Conservation (phyloP, 1,284 basidiomycete species). For the Phenoliferia sp. region DNA sequence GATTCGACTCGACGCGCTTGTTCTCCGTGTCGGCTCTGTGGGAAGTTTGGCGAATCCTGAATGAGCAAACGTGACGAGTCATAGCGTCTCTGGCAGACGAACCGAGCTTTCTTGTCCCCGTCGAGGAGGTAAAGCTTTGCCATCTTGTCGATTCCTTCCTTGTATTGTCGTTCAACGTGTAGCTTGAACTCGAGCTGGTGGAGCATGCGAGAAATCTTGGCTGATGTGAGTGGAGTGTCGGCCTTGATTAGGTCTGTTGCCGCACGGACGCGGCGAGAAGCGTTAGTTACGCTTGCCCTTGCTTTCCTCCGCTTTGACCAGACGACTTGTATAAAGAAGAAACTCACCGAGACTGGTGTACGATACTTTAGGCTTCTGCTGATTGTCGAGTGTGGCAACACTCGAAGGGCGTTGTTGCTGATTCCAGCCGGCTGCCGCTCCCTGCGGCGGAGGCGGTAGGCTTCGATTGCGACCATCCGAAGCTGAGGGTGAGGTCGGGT, state of each 20-base stretch:
- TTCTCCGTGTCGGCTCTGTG: slow-evolving; percentile 69
- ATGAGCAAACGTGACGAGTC: background rate
- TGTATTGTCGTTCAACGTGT: slow-evolving; percentile 97
- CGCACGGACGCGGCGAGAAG: background rate
- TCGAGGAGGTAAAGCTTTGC: slow-evolving; percentile 67
- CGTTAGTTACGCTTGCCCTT: background rate
- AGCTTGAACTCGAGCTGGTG: slow-evolving; percentile 99
- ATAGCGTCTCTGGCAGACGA: slow-evolving; percentile 28
- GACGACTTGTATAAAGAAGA: background rate
- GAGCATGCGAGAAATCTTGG: slow-evolving; percentile 96
- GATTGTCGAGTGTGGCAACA: background rate
- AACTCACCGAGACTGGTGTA: slow-evolving; percentile 36
- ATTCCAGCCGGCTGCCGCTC: slow-evolving; percentile 24
- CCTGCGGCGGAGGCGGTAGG: slow-evolving; percentile 19
- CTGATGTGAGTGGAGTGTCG: slow-evolving; percentile 91
- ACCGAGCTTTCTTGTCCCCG: slow-evolving; percentile 87
- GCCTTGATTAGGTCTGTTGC: slow-evolving; percentile 86
- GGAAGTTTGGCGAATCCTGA: background rate
- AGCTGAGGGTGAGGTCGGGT: slow-evolving; percentile 3
- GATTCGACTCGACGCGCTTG: slow-evolving; percentile 89
- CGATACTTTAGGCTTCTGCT: slow-evolving; percentile 23
- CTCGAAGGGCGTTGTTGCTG: no score
- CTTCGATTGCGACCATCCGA: slow-evolving; percentile 1
- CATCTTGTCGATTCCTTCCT: slow-evolving; percentile 99
- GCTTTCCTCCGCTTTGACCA: background rate